These are phyloP conservation scores for Isabelozyma gotoi DNA, from an alignment of 805 yeast species.

Conservation along the genomic window DNA sequence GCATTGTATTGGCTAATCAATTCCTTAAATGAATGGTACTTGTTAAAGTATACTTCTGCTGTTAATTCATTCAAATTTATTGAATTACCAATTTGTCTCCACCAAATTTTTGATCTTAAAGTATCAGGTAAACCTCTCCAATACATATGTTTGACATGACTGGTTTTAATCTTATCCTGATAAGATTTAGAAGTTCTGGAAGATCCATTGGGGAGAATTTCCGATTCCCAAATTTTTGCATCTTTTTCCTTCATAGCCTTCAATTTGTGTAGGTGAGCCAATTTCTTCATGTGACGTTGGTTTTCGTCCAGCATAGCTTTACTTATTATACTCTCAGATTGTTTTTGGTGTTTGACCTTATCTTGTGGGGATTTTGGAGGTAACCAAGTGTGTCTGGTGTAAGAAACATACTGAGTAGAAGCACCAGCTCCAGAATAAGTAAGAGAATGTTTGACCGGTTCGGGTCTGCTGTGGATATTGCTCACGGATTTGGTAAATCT, in stretches of 20 bases:
- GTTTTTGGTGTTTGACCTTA: slow-evolving; percentile 51
- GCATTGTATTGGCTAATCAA: neutral
- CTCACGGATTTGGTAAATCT: neutral
- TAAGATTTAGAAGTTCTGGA: slow-evolving; percentile 10
- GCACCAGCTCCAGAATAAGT: neutral
- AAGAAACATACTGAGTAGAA: slow-evolving; percentile 26
- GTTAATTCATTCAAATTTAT: slow-evolving; percentile 4
- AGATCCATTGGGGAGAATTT: slow-evolving; percentile 8
- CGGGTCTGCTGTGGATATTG: neutral
- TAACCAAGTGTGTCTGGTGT: slow-evolving; percentile 61
- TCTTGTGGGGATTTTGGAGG: slow-evolving; percentile 65
- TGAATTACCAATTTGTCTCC: slow-evolving; percentile 37
- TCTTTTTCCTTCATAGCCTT: slow-evolving; percentile 38
- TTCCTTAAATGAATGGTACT: neutral
- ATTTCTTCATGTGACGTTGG: slow-evolving; percentile 25
- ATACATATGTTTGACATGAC: slow-evolving; percentile 10
- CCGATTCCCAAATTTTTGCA: slow-evolving; percentile 16
- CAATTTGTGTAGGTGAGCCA: slow-evolving; percentile 27
- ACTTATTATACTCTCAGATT: slow-evolving; percentile 46
- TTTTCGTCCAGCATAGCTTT: slow-evolving; percentile 42
- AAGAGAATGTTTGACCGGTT: neutral
- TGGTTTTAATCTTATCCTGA: slow-evolving; percentile 20
- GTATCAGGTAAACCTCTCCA: slow-evolving; percentile 23
- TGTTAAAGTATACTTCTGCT: neutral
- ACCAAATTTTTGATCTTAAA: slow-evolving; percentile 53